Conservation (phyloP, 1,139 yeast genomes). For the Kluyveromyces sp. region DNA sequence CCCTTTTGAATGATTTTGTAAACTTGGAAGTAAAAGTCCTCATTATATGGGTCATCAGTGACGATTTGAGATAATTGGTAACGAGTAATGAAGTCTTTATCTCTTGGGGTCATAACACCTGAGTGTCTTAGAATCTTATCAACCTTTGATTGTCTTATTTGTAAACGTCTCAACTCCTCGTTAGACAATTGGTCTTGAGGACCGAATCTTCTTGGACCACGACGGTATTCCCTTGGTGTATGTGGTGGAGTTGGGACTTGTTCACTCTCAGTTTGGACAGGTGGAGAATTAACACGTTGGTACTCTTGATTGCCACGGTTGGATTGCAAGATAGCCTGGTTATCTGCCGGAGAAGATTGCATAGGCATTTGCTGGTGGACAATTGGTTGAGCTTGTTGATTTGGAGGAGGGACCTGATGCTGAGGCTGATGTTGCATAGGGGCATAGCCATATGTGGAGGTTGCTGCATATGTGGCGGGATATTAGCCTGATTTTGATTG, state of each 20-base stretch:
- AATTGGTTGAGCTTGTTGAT: slow-evolving; percentile 11
- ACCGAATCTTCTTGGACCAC: slow-evolving; percentile 24
- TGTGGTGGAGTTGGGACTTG: slow-evolving; percentile 11
- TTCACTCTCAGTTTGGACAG: slow-evolving; percentile 1
- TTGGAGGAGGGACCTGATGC: slow-evolving; percentile 10
- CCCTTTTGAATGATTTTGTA: slow-evolving; percentile 73
- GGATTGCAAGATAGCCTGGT: not conserved
- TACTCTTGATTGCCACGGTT: not conserved
- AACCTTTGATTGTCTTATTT: slow-evolving; percentile 71
- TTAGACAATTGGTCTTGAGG: slow-evolving; percentile 34
- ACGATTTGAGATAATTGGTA: slow-evolving; percentile 93
- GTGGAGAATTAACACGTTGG: not conserved
- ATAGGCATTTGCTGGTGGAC: slow-evolving; percentile 13
- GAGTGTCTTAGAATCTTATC: slow-evolving; percentile 74
- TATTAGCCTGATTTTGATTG: slow-evolving; percentile 11
- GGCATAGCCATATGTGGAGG: slow-evolving; percentile 9
- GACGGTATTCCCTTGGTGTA: slow-evolving; percentile 12
- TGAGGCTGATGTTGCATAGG: slow-evolving; percentile 14
- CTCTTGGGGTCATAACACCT: slow-evolving; percentile 95
- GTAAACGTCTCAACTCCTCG: slow-evolving; percentile 49
- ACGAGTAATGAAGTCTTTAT: slow-evolving; percentile 89
- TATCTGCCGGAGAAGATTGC: not conserved
- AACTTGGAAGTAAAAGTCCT: slow-evolving; percentile 93
- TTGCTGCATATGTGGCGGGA: slow-evolving; percentile 5
- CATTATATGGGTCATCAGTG: slow-evolving; percentile 94